Evolutionary conservation across 2,329 filamentous ascomycete species (phyloP), one percentile per base, ranked within the genome.

Genomic region (Corinectria fuckeliana): DNA sequence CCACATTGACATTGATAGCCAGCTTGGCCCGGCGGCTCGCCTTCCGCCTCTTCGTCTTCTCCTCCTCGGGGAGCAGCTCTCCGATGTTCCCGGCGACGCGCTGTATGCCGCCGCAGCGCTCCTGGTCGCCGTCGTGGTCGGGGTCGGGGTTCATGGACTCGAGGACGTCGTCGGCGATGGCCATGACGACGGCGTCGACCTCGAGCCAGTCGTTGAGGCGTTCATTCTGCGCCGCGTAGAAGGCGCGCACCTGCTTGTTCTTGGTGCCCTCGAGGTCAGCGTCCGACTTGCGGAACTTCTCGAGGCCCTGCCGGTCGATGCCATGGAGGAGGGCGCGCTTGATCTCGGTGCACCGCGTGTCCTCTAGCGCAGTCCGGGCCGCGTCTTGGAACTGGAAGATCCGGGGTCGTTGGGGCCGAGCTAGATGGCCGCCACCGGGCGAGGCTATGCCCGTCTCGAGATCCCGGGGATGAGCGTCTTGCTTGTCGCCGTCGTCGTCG

Each of bases 1-100:
- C 75, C 49, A 95, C 84, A 69, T 95, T 96, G 74, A 95, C 78
- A 71, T 92, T 93, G 69, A 97, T 93, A 23, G 93, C 93, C 28
- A 92, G 41, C 7, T 57, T 68, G 1, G 72, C 73, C 16, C 59
- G 68, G 3, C 25, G 59, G 2, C 63, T 66, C 1, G 70, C 71
- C 26, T 57, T 67, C 0, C 49, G 57, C n/a, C 73, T 64, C 48
- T 68, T 67, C 21, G 61, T 47, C 49, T 68, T 71, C 51, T 75
- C 73, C n/a, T 73, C 72, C 0, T 74, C 68, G 0, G 73, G 73
- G 5, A 75, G 34, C 26, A 75, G 36, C 58, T 75, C 69, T 9
- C 69, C 70, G 6, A 75, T 72, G 16, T 72, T 71, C 0, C 73
- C 73, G 14, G 63, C 58, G 0, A 74, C 70, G 1, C 63, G 67